phyloP scores from a whole-genome alignment of 106 monocot genomes.

The Allium sativum region DNA sequence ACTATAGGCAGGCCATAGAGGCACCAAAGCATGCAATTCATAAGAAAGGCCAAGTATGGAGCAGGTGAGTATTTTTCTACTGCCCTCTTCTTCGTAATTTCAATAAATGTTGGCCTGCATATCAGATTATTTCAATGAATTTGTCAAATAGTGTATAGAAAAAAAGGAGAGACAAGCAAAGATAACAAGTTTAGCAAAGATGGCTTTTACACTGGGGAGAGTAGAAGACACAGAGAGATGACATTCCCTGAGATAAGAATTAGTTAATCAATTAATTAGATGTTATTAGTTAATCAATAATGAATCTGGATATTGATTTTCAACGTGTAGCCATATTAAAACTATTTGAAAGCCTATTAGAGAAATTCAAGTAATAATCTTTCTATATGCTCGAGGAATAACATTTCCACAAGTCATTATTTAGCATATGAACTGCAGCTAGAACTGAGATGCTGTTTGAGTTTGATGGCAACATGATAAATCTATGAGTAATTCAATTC shows the following conservation, averaged over 20 bases:
- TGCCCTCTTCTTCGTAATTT: slow-evolving; percentile 31
- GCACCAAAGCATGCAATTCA: slow-evolving; percentile 57
- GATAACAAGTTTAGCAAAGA: not conserved
- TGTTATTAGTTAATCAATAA: not conserved
- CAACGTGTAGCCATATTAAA: not conserved
- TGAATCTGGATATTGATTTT: not conserved
- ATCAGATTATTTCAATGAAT: not conserved
- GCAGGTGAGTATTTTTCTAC: slow-evolving; percentile 50
- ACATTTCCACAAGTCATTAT: not conserved
- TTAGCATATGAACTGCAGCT: too few relatives aligned
- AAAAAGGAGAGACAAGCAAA: not conserved
- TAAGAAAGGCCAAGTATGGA: slow-evolving; percentile 46
- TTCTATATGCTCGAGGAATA: not conserved
- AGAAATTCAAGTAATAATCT: not conserved
- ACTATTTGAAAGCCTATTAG: not conserved
- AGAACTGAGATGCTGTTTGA: too few relatives aligned
- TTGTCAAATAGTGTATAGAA: not conserved
- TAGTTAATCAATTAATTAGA: not conserved
- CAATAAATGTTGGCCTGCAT: slow-evolving; percentile 28
- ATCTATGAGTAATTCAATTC: too few relatives aligned
- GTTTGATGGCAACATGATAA: too few relatives aligned
- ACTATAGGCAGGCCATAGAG: slow-evolving; percentile 55
- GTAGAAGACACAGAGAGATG: slow-evolving; percentile 53
- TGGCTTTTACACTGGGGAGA: slow-evolving; percentile 31
- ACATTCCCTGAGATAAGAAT: slow-evolving; percentile 16